Conservation (phyloP, 2,329 filamentous ascomycete species). For the Trichophyton schoenleinii region DNA sequence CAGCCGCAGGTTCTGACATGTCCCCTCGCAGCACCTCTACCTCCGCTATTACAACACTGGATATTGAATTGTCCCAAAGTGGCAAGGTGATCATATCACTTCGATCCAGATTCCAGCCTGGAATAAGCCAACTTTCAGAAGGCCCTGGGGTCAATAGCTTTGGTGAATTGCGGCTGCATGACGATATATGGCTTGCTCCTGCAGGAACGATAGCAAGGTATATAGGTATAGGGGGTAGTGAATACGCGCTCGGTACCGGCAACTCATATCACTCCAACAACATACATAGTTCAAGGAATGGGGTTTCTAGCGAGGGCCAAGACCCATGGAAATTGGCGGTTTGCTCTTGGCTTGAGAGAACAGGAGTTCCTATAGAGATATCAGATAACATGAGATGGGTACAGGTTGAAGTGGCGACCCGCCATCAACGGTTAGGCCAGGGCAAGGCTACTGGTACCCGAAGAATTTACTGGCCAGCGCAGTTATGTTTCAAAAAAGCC, state of each 20-base stretch:
- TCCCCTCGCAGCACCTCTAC: conserved; percentile 10
- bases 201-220: conserved; percentile 18
- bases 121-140: conserved; percentile 23
- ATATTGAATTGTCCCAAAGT: conserved; percentile 25
- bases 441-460: conserved; percentile 23
- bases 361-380: conserved; percentile 23
- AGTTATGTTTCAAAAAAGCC: conserved; percentile 30
- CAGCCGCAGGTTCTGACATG: conserved; percentile 20
- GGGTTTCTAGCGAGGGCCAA: conserved; percentile 10
- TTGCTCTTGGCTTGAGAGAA: conserved; percentile 26
- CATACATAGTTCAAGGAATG: not conserved
- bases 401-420: conserved; percentile 25
- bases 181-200: conserved; percentile 31
- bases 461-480: conserved; percentile 34
- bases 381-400: conserved; percentile 27
- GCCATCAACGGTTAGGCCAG: conserved; percentile 13
- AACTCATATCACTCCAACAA: not conserved
- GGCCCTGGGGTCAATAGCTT: conserved; percentile 16
- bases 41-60: conserved; percentile 22
- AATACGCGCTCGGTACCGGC: not conserved
- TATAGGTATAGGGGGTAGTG: conserved; percentile 2
- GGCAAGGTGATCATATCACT: conserved; percentile 28
- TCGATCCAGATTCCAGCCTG: conserved; percentile 26
- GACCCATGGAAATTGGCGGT: conserved; percentile 28
- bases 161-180: conserved; percentile 3